Evolutionary conservation across 495 filamentous ascomycete species (phyloP), one percentile per base, ranked within the genome.

Genomic region (Usnea hakonensis): DNA sequence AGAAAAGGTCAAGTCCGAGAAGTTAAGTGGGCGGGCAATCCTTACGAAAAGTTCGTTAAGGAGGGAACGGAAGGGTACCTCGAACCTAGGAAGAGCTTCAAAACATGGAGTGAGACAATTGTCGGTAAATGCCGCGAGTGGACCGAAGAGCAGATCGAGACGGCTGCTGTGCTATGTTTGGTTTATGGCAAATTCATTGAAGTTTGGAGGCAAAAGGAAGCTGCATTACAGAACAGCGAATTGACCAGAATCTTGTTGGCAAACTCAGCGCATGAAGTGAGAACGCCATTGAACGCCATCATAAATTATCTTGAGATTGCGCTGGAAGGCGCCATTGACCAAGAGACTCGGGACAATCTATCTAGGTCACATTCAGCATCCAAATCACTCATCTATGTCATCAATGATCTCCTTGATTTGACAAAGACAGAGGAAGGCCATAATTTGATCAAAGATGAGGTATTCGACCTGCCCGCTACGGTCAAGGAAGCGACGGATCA

Each of bases 221-320:
- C 86, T 1, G 89, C 87, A 5, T 73, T 95, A 68, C 87, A 95
- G 63, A 93, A 76, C 66, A 95, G 87, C 60, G 85, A 90, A 46
- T 76, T 97, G 21, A 96, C 90, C 3, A 79, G 83, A 54, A 75
- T 97, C 17, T 73, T 97, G 13, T 77, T 96, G 3, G 90, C 93
- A 13, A 96, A 97, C 68, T 95, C 91, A 1, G 93, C 93, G 0
- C 93, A 97, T 68, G 92, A 96, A 77, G 90, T 97, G 19, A 88
- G 93, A 36, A 97, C 93, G 0, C 92, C 93, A 1, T 76, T 97
- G 5, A 96, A 96, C 72, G 93, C 93, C 26, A 95, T 97, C 68
- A 94, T 97, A 70, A 97, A 97, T 67, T 96, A 94, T 62, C 77
- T 97, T 3, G 93, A 97, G 68, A 96, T 96, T 65, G 93, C 93